Evolutionary conservation across 768 basidiomycete genomes (phyloP).

Genomic region (Pleurotus tuber-regium): DNA sequence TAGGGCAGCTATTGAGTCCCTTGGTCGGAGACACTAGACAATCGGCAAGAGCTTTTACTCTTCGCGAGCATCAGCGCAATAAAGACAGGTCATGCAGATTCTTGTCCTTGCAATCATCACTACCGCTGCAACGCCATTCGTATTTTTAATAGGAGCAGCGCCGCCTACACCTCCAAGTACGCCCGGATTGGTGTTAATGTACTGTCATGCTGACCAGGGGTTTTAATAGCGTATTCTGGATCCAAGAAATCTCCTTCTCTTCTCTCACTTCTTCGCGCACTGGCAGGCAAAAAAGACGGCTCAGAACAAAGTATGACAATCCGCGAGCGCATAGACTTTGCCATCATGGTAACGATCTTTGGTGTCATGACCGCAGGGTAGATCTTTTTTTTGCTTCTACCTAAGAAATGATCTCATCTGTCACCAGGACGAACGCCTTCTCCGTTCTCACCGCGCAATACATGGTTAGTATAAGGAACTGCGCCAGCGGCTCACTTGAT

Average conservation of each 20-base stretch:
- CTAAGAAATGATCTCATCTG: not conserved
- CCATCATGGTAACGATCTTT: conserved; percentile 56
- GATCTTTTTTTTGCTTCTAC: not conserved
- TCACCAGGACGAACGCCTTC: conserved; percentile 55
- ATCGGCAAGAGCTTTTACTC: conserved; percentile 45
- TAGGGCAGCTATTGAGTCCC: conserved; percentile 74
- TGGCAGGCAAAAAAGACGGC: conserved; percentile 42
- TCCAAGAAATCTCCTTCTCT: conserved; percentile 58
- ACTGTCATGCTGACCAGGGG: conserved; percentile 11
- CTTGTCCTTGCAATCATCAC: conserved; percentile 70
- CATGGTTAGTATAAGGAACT: conserved; percentile 47
- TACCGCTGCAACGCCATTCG: conserved; percentile 56
- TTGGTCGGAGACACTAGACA: conserved; percentile 48
- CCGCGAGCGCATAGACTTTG: conserved; percentile 71
- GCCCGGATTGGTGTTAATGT: conserved; percentile 14
- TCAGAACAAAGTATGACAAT: conserved; percentile 55
- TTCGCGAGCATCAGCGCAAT: not conserved
- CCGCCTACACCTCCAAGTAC: conserved; percentile 82
- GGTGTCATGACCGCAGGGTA: conserved; percentile 64
- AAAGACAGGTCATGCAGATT: not conserved
- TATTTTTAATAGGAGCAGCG: conserved; percentile 53
- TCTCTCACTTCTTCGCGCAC: conserved; percentile 48
- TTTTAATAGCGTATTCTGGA: conserved; percentile 57
- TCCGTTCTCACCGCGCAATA: conserved; percentile 66
- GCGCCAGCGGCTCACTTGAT: not conserved